phyloP scores from a whole-genome alignment of 148 eudicot genomes.

The Vaccinium macrocarpon region DNA sequence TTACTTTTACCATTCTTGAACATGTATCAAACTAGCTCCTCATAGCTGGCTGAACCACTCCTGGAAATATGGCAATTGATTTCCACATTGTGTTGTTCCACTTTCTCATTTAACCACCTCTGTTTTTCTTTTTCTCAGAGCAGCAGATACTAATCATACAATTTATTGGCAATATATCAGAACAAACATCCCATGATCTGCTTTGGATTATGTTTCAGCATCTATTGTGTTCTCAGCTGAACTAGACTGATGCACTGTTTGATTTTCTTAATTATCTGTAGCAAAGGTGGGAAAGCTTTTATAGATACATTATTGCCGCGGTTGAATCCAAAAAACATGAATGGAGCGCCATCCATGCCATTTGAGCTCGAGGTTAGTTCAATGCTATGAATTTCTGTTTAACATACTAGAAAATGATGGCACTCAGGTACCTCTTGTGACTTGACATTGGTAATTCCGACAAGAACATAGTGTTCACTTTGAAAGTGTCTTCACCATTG shows the following conservation, averaged over 20 bases:
- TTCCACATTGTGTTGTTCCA: not conserved
- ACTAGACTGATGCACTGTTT: constrained; percentile 11
- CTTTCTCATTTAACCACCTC: not conserved
- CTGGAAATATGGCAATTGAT: not conserved
- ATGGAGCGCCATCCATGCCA: constrained; percentile 76
- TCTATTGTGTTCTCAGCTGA: constrained; percentile 10
- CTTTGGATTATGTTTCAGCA: not conserved
- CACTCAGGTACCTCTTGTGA: not conserved
- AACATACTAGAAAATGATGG: not conserved
- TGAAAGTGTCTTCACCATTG: not conserved
- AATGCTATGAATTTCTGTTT: not conserved
- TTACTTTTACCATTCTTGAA: not conserved
- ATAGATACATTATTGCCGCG: constrained; percentile 87
- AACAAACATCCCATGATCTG: not conserved
- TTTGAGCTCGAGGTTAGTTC: constrained; percentile 84
- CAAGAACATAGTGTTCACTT: not conserved
- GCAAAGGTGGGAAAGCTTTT: constrained; percentile 95
- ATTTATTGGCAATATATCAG: not conserved
- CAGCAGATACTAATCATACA: not conserved
- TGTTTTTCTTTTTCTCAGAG: not conserved
- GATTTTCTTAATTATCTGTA: constrained; percentile 27
- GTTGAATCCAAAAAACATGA: constrained; percentile 61
- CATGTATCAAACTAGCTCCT: not conserved
- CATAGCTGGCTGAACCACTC: not conserved
- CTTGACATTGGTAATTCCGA: not conserved